Base-by-base conservation (phyloP, 2,329 filamentous ascomycete species). In the Colletotrichum agaves region DNA sequence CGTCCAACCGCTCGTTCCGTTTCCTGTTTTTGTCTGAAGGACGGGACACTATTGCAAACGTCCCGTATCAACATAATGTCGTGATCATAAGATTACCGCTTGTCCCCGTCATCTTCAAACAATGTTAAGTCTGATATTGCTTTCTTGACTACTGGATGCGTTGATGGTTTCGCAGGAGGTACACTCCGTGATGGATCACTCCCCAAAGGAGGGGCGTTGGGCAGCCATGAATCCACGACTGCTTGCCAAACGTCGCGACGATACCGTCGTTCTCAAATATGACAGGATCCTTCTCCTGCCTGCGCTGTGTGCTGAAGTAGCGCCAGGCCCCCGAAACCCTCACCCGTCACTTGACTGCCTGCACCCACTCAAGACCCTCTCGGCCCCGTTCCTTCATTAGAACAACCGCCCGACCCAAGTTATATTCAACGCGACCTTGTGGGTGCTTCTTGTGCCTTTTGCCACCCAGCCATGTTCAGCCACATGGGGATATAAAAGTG, bases 301-400 rank as follows among this genome's bases (percentile, higher is more conserved):
- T n/a, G n/a, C 13, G 49, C 50, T 53, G 12, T 23, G 41, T n/a
- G 43, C 12, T 56, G 52, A 27, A 33, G 19, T 41, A n/a, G 19
- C 27, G 31, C 44, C 21, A 59, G 64, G 52, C 60, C 60, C 64
- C 64, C 52, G 58, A 58, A 58, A 43, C 43, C 19, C 21, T 35
- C 64, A 41, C 46, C 53, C 44, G 37, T 49, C 39, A 63, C 23
- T 58, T 64, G 60, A 59, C 44, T 59, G 31, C 33, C 46, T 49
- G 47, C 59, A 63, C 53, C 61, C 53, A 53, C 60, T 5, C 47
- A 53, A 37, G 47, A 59, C 64, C 64, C 61, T 49, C 33, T 59
- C 43, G 46, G 39, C 64, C 64, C 64, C 64, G 64, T 67, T 67
- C 64, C 61, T 64, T 64, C 64, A 67, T 67, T 64, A 63, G 47